Conservation (phyloP, 2,329 filamentous ascomycete species). For the Fusarium bulbicola region DNA sequence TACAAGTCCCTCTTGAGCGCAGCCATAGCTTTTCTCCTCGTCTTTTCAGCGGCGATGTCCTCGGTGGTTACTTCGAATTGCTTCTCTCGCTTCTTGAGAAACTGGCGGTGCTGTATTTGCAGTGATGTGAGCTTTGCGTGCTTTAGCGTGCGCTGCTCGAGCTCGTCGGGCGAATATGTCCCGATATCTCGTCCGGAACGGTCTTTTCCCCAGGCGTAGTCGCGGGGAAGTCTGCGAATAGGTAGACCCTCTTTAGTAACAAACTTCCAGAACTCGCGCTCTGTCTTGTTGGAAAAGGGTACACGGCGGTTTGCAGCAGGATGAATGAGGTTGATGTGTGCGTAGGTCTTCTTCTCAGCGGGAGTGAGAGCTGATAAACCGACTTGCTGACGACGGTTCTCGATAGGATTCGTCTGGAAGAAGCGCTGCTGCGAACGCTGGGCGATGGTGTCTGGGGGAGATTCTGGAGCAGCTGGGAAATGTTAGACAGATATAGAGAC, state of each 20-base stretch:
- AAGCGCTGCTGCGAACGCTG: conserved; percentile 59
- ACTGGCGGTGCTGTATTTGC: conserved; percentile 55
- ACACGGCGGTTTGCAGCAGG: conserved; percentile 51
- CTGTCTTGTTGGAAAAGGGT: conserved; percentile 55
- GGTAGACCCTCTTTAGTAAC: conserved; percentile 63
- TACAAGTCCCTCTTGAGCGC: conserved; percentile 61
- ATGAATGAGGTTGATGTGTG: conserved; percentile 57
- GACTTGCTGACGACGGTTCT: conserved; percentile 54
- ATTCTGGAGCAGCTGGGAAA: conserved; percentile 42
- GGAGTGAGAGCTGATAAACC: conserved; percentile 57
- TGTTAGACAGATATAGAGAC: background rate
- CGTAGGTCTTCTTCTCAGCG: conserved; percentile 60
- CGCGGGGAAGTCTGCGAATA: conserved; percentile 53
- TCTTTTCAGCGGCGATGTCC: conserved; percentile 57
- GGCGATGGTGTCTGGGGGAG: conserved; percentile 56
- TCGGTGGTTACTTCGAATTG: conserved; percentile 41
- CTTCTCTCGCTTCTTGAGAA: conserved; percentile 50
- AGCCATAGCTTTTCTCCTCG: conserved; percentile 61
- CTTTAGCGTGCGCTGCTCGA: conserved; percentile 54
- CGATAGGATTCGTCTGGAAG: conserved; percentile 61
- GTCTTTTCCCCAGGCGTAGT: conserved; percentile 62
- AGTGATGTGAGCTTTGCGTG: conserved; percentile 55
- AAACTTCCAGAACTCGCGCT: conserved; percentile 67
- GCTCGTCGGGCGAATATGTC: conserved; percentile 58
- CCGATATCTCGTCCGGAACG: conserved; percentile 59